Evolutionary conservation across 495 filamentous ascomycete species (phyloP).

Genomic region (Bathelium albidoporum): DNA sequence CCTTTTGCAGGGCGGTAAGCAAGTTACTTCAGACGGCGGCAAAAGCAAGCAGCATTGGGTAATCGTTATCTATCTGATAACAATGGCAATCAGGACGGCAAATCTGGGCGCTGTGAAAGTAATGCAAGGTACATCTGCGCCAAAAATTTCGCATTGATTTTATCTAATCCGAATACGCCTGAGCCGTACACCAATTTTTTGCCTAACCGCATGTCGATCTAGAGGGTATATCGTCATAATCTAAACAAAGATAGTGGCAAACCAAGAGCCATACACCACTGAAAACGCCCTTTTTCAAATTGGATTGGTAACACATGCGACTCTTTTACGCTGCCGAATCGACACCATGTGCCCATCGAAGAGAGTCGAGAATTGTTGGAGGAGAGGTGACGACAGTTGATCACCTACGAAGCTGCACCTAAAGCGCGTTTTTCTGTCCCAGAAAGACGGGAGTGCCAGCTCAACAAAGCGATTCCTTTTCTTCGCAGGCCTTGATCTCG

Average conservation of each 20-base stretch:
- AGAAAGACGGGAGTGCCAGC: neutral
- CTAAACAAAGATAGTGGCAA: neutral
- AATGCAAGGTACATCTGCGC: neutral
- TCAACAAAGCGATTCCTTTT: neutral
- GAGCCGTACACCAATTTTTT: neutral
- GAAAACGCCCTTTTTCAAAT: neutral
- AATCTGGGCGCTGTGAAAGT: neutral
- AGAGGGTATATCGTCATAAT: neutral
- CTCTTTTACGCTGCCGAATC: neutral
- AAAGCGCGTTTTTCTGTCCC: neutral
- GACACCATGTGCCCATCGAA: neutral
- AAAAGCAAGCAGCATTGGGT: neutral
- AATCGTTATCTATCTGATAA: slow-evolving; percentile 1
- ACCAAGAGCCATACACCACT: neutral
- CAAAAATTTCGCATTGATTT: neutral
- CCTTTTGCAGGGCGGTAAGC: neutral
- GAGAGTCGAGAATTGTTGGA: neutral
- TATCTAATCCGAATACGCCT: neutral
- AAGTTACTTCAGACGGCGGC: neutral
- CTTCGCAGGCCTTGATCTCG: neutral
- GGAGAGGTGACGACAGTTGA: neutral
- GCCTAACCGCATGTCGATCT: neutral
- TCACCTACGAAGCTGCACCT: neutral
- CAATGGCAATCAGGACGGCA: neutral
- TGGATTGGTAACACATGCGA: neutral